Percentiles rank a stretch among this genome's conserved stretches.
phyloP scores from a whole-genome alignment of 768 basidiomycete genomes.

The Phanerodontia chrysosporium region DNA sequence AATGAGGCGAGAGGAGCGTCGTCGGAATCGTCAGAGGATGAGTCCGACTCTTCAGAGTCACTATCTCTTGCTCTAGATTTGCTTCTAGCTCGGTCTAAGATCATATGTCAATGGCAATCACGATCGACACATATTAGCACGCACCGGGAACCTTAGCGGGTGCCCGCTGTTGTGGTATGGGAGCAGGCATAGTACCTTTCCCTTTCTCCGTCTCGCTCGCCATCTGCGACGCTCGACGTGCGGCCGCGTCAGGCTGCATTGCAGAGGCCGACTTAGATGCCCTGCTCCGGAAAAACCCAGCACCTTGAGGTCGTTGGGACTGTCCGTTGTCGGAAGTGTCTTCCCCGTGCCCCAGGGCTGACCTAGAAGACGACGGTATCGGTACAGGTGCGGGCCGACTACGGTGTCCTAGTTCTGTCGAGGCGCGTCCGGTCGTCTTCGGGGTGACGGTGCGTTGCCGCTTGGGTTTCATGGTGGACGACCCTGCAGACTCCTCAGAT shows the following conservation, averaged over 20 bases:
- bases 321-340: conserved; percentile 3
- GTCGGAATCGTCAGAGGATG: conserved; percentile 46
- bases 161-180: neutral
- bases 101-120: conserved; percentile 5
- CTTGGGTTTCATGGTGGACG: conserved; percentile 28
- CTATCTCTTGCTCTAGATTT: conserved; percentile 5
- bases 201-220: conserved; percentile 1
- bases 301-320: conserved; percentile 6
- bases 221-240: conserved; percentile 41
- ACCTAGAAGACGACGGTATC: conserved; percentile 15
- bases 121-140: neutral
- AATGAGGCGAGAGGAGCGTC: conserved; percentile 63
- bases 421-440: conserved; percentile 13
- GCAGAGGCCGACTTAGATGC: conserved; percentile 61
- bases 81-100: conserved; percentile 10
- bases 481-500: conserved; percentile 23
- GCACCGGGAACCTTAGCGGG: neutral
- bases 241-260: conserved; percentile 45
- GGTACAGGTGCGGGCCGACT: conserved; percentile 2
- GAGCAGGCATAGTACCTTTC: neutral
- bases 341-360: conserved; percentile 14
- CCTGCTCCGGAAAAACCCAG: conserved; percentile 32
- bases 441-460: conserved; percentile 32
- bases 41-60: conserved; percentile 23
- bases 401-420: conserved; percentile 27